phyloP scores from a whole-genome alignment of 257 asterid genomes.

The Nicotiana otophora region DNA sequence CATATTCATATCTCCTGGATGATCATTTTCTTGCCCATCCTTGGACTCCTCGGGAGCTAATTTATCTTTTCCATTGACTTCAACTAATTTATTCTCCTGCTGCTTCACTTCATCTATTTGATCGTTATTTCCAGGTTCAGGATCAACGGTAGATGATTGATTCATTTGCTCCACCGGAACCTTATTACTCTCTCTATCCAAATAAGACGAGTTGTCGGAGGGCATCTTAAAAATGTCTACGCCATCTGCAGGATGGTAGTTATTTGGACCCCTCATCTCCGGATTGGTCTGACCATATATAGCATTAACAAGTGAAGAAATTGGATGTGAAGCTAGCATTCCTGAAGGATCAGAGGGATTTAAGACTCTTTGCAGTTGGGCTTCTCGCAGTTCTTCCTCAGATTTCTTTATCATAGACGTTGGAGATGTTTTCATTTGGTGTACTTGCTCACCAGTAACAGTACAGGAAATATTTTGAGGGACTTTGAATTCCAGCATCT shows the following conservation, averaged over 20 bases:
- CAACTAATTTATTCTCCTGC: constrained; percentile 21
- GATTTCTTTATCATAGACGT: constrained; percentile 32
- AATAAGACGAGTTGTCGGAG: constrained; percentile 15
- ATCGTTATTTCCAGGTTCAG: constrained; percentile 15
- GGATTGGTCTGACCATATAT: constrained; percentile 22
- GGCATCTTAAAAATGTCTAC: constrained; percentile 20
- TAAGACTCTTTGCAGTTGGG: constrained; percentile 26
- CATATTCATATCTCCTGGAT: constrained; percentile 32
- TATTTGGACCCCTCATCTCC: constrained; percentile 22
- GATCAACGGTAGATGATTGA: constrained; percentile 23
- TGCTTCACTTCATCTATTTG: constrained; percentile 23
- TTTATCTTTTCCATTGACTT: constrained; percentile 23
- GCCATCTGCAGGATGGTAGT: constrained; percentile 25
- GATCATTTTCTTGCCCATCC: constrained; percentile 34
- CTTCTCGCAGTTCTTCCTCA: constrained; percentile 30
- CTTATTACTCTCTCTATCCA: constrained; percentile 30
- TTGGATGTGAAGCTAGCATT: constrained; percentile 9
- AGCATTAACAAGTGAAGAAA: constrained; percentile 16
- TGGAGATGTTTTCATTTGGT: constrained; percentile 28
- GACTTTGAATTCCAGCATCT: constrained; percentile 27
- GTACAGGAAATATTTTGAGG: constrained; percentile 27
- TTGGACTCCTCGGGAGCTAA: constrained; percentile 25
- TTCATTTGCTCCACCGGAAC: constrained; percentile 28
- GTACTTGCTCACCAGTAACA: constrained; percentile 31
- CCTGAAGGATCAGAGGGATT: constrained; percentile 26